Percentiles rank a stretch among this genome's conserved stretches.
Evolutionary conservation across 2,329 filamentous ascomycete species (phyloP).

Genomic region (Aureobasidium sp.): DNA sequence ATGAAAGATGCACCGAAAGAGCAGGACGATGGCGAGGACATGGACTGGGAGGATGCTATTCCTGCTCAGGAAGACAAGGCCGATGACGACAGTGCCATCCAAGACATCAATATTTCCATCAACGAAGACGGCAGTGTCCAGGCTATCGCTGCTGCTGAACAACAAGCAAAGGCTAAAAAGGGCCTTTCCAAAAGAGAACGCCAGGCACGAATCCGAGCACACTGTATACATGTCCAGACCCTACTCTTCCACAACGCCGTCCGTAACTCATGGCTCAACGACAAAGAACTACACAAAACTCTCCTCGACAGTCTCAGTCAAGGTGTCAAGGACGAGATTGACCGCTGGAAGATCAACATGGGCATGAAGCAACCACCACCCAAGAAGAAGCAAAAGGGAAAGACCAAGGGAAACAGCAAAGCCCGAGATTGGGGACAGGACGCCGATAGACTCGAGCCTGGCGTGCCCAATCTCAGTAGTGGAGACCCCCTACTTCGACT

Average conservation of each 20-base stretch:
- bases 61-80: constrained; percentile 21
- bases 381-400: constrained; percentile 37
- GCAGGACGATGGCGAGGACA: constrained; percentile 43
- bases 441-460: constrained; percentile 61
- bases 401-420: constrained; percentile 34
- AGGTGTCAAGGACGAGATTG: constrained; percentile 61
- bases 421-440: constrained; percentile 63
- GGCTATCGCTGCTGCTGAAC: constrained; percentile 23
- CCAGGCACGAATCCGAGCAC: constrained; percentile 66
- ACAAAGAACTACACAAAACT: constrained; percentile 64
- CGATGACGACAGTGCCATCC: constrained; percentile 23
- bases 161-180: constrained; percentile 50
- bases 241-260: constrained; percentile 85
- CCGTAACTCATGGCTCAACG: constrained; percentile 76
- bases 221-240: constrained; percentile 81
- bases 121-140: constrained; percentile 29
- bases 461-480: constrained; percentile 66
- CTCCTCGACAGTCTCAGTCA: constrained; percentile 66
- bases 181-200: constrained; percentile 80
- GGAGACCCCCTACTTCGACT: constrained; percentile 75
- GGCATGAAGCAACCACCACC: constrained; percentile 42
- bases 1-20: constrained; percentile 28
- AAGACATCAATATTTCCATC: constrained; percentile 27
- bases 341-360: constrained; percentile 63
- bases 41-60: constrained; percentile 53